These are phyloP conservation scores for Fonsecaea monophora DNA, from an alignment of 2,329 filamentous ascomycete species.

Conservation along the genomic window DNA sequence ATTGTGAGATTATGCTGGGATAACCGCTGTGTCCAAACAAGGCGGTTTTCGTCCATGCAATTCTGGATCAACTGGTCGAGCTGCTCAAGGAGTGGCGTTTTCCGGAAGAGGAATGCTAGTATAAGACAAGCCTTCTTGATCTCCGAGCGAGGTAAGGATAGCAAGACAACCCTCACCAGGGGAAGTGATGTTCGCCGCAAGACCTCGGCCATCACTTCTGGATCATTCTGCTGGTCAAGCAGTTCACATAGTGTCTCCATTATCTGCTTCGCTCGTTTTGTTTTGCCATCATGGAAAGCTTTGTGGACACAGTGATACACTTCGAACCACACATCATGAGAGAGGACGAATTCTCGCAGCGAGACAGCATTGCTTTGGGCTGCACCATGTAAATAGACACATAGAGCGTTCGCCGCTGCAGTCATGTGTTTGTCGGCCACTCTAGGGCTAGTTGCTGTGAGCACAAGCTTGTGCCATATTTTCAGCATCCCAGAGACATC, in stretches of 20 bases:
- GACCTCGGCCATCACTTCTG: constrained; percentile 16
- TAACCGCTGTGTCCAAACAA: constrained; percentile 26
- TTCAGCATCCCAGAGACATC: constrained; percentile 37
- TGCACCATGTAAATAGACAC: constrained; percentile 52
- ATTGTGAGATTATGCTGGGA: constrained; percentile 23
- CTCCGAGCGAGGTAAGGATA: constrained; percentile 32
- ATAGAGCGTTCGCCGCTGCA: constrained; percentile 53
- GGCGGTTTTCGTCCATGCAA: constrained; percentile 17
- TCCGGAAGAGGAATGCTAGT: constrained; percentile 35
- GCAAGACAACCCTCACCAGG: constrained; percentile 32
- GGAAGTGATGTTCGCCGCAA: constrained; percentile 26
- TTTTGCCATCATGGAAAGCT: constrained; percentile 52
- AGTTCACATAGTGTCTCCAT: constrained; percentile 47
- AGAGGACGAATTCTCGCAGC: constrained; percentile 46
- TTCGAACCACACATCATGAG: constrained; percentile 48
- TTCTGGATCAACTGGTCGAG: constrained; percentile 21
- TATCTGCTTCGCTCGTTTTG: constrained; percentile 55
- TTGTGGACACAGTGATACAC: constrained; percentile 50
- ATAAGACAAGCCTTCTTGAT: constrained; percentile 39
- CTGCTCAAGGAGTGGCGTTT: constrained; percentile 23
- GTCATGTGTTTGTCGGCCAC: constrained; percentile 50
- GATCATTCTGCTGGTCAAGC: constrained; percentile 43
- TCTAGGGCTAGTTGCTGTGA: constrained; percentile 50
- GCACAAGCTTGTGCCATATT: constrained; percentile 50
- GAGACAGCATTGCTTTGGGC: constrained; percentile 43